These are phyloP conservation scores for Paecilomyces sp. DNA, from an alignment of 2,329 filamentous ascomycete species.

Conservation along the genomic window DNA sequence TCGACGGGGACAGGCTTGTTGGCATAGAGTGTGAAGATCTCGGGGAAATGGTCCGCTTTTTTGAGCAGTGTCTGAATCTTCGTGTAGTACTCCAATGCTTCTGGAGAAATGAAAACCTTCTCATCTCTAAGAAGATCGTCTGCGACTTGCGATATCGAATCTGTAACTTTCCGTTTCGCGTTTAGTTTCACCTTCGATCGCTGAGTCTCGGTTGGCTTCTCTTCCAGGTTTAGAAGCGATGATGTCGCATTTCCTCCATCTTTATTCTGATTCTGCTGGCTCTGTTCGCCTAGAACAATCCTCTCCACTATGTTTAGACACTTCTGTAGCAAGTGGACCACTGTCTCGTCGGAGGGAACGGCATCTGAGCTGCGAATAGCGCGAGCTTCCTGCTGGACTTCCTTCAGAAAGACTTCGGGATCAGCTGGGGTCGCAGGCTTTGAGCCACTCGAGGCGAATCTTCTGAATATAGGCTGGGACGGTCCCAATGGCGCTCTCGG, in stretches of 20 bases:
- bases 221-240: conserved; percentile 34
- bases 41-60: conserved; percentile 68
- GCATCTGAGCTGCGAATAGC: conserved; percentile 20
- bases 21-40: conserved; percentile 74
- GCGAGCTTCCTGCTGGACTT: conserved; percentile 19
- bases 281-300: conserved; percentile 19
- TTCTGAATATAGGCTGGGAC: conserved; percentile 4
- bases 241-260: conserved; percentile 31
- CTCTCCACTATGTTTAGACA: conserved; percentile 26
- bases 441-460: conserved; percentile 13
- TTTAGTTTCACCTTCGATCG: conserved; percentile 17
- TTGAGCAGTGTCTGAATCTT: conserved; percentile 66
- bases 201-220: conserved; percentile 22
- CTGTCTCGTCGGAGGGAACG: conserved; percentile 27
- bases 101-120: conserved; percentile 71
- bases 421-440: conserved; percentile 5
- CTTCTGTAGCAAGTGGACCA: conserved; percentile 26
- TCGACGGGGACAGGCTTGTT: conserved; percentile 67
- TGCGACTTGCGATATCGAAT: conserved; percentile 48
- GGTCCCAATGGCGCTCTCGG: conserved; percentile 3
- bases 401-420: conserved; percentile 20
- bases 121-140: conserved; percentile 66
- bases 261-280: conserved; percentile 10
- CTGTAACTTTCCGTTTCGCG: conserved; percentile 30
- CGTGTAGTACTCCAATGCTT: conserved; percentile 67